phyloP scores from a whole-genome alignment of 441 rosid species.

The Arabidopsis lyrata region DNA sequence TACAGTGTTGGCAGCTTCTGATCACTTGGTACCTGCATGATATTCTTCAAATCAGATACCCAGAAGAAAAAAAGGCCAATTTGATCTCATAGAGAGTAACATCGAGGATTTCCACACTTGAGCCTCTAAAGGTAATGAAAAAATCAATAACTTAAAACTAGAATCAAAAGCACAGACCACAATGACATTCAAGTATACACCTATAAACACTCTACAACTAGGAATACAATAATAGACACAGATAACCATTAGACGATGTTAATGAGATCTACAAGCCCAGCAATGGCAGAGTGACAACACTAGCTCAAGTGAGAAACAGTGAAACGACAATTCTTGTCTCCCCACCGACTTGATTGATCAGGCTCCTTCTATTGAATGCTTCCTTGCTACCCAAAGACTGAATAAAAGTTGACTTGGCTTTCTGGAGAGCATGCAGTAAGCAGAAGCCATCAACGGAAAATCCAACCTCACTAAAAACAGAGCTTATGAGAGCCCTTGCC shows the following conservation, averaged over 20 bases:
- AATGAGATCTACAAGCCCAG: conserved; percentile 17
- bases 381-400: conserved; percentile 25
- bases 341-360: conserved; percentile 12
- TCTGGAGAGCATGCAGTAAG: conserved; percentile 19
- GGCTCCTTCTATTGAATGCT: conserved; percentile 14
- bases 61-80: conserved; percentile 23
- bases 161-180: conserved; percentile 1
- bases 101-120: conserved; percentile 11
- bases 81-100: conserved; percentile 10
- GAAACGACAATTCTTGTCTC: conserved; percentile 15
- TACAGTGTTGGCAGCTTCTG: conserved; percentile 98
- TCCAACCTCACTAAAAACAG: conserved; percentile 9
- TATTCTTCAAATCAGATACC: conserved; percentile 54
- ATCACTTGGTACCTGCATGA: conserved; percentile 96
- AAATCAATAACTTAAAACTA: neutral
- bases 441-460: conserved; percentile 22
- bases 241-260: neutral
- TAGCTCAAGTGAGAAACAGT: conserved; percentile 14
- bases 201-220: conserved; percentile 13
- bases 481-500: conserved; percentile 20
- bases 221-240: conserved; percentile 27
- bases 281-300: conserved; percentile 10
- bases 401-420: conserved; percentile 2
- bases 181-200: conserved; percentile 23
- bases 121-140: neutral